Conservation (phyloP, 2,329 filamentous ascomycete genomes). For the Talaromyces marneffei region DNA sequence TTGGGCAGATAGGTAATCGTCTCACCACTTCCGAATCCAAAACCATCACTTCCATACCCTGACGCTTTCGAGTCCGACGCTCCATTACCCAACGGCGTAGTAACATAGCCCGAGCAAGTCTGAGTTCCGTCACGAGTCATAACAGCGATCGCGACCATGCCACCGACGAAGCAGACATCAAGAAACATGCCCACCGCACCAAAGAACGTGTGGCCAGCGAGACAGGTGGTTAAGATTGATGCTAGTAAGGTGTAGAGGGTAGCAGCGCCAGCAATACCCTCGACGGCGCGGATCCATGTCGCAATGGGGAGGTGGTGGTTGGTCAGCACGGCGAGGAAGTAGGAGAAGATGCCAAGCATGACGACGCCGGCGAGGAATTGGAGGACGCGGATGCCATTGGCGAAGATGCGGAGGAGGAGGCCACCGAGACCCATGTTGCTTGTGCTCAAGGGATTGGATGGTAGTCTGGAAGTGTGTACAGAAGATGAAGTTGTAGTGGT, state of each 20-base stretch:
- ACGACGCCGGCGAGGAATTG: conserved; percentile 68
- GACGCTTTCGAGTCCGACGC: conserved; percentile 45
- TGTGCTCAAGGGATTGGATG: not conserved
- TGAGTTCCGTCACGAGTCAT: conserved; percentile 64
- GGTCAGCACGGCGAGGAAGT: conserved; percentile 70
- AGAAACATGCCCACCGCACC: conserved; percentile 68
- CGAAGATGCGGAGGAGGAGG: conserved; percentile 60
- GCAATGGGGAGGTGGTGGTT: conserved; percentile 60
- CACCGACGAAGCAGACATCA: conserved; percentile 68
- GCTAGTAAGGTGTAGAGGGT: conserved; percentile 68
- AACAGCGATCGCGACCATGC: conserved; percentile 75
- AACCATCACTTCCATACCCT: conserved; percentile 45
- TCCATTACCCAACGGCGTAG: conserved; percentile 65
- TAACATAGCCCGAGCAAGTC: conserved; percentile 59
- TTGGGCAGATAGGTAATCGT: conserved; percentile 24
- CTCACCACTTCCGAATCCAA: conserved; percentile 29
- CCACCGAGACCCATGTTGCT: conserved; percentile 54
- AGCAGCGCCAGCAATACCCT: conserved; percentile 69
- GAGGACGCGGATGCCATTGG: conserved; percentile 67
- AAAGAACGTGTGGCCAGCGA: conserved; percentile 69
- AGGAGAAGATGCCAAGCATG: conserved; percentile 73
- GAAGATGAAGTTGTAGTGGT: not conserved
- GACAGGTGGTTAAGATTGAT: conserved; percentile 69
- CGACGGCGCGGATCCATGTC: conserved; percentile 64
- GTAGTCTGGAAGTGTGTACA: not conserved